A percentile compares a stretch with the other conserved stretches of the same genome.
Conservation (phyloP, 2,329 filamentous ascomycete species). For the Aureobasidium sp. region DNA sequence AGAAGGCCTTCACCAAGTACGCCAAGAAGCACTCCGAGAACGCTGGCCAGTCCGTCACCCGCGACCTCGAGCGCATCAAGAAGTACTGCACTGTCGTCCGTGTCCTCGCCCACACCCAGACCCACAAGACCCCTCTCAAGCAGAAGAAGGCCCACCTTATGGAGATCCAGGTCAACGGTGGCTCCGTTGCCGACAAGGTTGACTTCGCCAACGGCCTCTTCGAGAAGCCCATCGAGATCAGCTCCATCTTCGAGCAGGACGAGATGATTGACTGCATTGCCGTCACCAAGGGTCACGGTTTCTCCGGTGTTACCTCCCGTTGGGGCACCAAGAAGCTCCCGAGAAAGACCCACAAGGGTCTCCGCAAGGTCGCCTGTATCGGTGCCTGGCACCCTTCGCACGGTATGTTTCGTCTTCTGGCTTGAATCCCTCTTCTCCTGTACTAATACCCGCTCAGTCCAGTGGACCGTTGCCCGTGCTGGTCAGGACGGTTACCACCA, state of each 20-base stretch:
- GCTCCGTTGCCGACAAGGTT: slow-evolving; percentile 92
- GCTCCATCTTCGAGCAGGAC: slow-evolving; percentile 95
- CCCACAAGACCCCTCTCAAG: slow-evolving; percentile 98
- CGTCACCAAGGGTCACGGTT: slow-evolving; percentile 99
- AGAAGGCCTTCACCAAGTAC: slow-evolving; percentile 99
- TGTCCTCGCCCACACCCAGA: slow-evolving; percentile 98
- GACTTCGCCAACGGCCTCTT: slow-evolving; percentile 91
- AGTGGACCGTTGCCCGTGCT: slow-evolving; percentile 99
- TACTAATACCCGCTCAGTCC: slow-evolving; percentile 40
- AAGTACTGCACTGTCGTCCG: slow-evolving; percentile 99
- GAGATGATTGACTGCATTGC: slow-evolving; percentile 99
- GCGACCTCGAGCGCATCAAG: slow-evolving; percentile 99
- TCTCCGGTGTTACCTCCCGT: slow-evolving; percentile 90
- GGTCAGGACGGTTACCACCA: slow-evolving; percentile 99
- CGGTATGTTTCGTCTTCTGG: slow-evolving; percentile 34
- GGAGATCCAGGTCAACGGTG: slow-evolving; percentile 99
- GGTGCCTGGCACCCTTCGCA: slow-evolving; percentile 99
- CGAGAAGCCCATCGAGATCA: slow-evolving; percentile 96
- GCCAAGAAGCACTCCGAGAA: slow-evolving; percentile 99
- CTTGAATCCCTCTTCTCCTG: not conserved
- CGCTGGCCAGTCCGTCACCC: slow-evolving; percentile 81
- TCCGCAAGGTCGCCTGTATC: slow-evolving; percentile 99
- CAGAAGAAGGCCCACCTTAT: slow-evolving; percentile 99
- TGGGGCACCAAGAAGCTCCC: slow-evolving; percentile 99
- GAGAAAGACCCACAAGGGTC: slow-evolving; percentile 99